Evolutionary conservation across 352 stramenopile species (phyloP).

Genomic region (Globisporangium yorkense): DNA sequence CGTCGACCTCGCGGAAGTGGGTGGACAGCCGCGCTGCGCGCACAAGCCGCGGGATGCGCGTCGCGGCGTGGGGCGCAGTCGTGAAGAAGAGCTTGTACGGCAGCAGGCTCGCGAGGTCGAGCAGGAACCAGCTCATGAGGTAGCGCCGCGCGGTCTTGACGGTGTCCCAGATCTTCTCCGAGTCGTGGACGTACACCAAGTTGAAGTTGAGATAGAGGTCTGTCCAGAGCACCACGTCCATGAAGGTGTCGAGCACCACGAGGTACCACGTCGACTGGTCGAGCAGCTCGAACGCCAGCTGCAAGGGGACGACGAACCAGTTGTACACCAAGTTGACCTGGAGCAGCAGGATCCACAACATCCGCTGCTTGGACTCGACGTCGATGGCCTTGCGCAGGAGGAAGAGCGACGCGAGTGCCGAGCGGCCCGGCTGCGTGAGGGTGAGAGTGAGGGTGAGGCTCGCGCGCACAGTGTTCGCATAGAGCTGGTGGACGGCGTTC

Average conservation of each 20-base stretch:
- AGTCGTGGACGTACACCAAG: slow-evolving; percentile 37
- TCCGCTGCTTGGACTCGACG: slow-evolving; percentile 24
- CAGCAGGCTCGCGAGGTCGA: slow-evolving; percentile 42
- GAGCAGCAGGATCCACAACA: slow-evolving; percentile 46
- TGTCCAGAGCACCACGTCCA: slow-evolving; percentile 34
- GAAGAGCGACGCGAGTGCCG: slow-evolving; percentile 20
- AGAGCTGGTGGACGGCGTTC: slow-evolving; percentile 16
- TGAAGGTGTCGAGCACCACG: slow-evolving; percentile 23
- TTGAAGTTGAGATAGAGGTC: slow-evolving; percentile 61
- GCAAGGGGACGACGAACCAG: slow-evolving; percentile 44
- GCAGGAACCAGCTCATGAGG: slow-evolving; percentile 18
- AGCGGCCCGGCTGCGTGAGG: neutral
- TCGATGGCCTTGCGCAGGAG: slow-evolving; percentile 37
- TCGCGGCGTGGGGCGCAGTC: slow-evolving; percentile 12
- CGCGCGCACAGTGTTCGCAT: slow-evolving; percentile 4
- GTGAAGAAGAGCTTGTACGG: slow-evolving; percentile 30
- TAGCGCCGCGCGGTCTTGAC: slow-evolving; percentile 27
- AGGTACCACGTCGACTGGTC: slow-evolving; percentile 25
- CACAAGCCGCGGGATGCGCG: slow-evolving; percentile 33
- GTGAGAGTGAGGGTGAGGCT: too few species aligned
- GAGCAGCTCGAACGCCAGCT: slow-evolving; percentile 30
- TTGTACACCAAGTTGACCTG: slow-evolving; percentile 48
- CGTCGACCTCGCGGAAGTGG: slow-evolving; percentile 44
- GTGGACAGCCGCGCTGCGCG: slow-evolving; percentile 24
- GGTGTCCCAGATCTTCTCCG: slow-evolving; percentile 57